Evolutionary conservation across 169 alveolate species (phyloP).

Genomic region (Plasmodium gaboni): DNA sequence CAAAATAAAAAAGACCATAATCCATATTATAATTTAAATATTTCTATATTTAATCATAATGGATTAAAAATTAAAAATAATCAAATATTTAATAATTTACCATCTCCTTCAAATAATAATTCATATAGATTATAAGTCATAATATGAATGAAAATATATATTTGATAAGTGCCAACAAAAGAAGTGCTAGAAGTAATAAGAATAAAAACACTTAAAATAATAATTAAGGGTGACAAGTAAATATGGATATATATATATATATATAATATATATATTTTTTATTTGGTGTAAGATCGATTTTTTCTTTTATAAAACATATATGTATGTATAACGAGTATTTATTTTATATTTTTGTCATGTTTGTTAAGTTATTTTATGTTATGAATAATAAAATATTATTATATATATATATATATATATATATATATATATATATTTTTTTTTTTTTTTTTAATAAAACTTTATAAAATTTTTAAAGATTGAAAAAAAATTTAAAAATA

Average conservation of each 20-base stretch:
- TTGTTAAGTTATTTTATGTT: neutral
- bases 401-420: neutral
- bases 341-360: neutral
- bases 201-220: too few species aligned
- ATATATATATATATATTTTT: too few species aligned
- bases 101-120: neutral
- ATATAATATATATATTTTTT: too few species aligned
- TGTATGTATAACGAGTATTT: neutral
- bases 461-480: conserved; percentile 11
- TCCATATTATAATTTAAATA: neutral
- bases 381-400: neutral
- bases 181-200: neutral
- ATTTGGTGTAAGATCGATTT: too few species aligned
- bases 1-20: neutral
- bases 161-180: neutral
- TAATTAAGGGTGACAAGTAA: too few species aligned
- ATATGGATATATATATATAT: too few species aligned
- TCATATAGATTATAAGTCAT: neutral
- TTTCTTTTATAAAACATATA: too few species aligned
- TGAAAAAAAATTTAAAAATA: conserved; percentile 55
- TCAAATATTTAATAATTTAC: neutral
- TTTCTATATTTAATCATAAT: neutral
- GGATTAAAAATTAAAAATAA: neutral
- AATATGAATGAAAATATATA: neutral
- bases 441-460: neutral